Base-by-base conservation (phyloP, 2,329 filamentous ascomycete species). In the Colletotrichum eleusines region DNA sequence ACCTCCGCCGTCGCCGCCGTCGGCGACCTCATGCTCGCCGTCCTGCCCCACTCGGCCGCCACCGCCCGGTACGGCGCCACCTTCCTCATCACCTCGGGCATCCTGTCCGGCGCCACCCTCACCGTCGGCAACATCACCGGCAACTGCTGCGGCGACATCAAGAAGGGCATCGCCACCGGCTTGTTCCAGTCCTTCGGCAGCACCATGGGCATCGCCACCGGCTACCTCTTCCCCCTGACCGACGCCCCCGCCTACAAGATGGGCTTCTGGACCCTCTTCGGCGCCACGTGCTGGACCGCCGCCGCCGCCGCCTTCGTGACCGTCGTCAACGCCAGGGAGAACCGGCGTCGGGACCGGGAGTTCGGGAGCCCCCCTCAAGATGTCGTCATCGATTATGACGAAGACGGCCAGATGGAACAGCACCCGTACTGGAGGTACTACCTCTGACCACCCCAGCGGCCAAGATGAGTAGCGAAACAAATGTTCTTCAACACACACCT, bases 291-390 rank as follows among this genome's bases (percentile, higher is more conserved):
- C 3, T 70, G 68, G 68, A 70, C 68, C 23, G 57, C 42, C 11
- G 9, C 57, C 7, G 68, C 57, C 9, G 65, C 63, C n/a, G 68
- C 68, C 3, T 67, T 70, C 16, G 60, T 70, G 50, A 74, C 73
- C 3, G 8, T 74, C 14, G 57, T 73, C 31, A 72, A 64, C 3
- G n/a, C 66, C 9, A 63, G 31, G 18, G 70, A 75, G 23, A 75
- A 75, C 51, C 66, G 50, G 18, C 54, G 60, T 51, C 65, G 74
- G 14, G 67, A 78, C n/a, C 50, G 50, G n/a, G 42, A 67, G n/a
- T 67, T 40, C 12, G 68, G 68, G 31, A 70, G 51, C 2, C 63
- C 68, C 1, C 68, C 68, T 12, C 20, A 57, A 18, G 63, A 44
- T 16, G n/a, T 67, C 1, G 63, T 70, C 0, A 62, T 67, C 26